phyloP scores from a whole-genome alignment of 164 flowering plant species.

The Tinospora cordifolia region DNA sequence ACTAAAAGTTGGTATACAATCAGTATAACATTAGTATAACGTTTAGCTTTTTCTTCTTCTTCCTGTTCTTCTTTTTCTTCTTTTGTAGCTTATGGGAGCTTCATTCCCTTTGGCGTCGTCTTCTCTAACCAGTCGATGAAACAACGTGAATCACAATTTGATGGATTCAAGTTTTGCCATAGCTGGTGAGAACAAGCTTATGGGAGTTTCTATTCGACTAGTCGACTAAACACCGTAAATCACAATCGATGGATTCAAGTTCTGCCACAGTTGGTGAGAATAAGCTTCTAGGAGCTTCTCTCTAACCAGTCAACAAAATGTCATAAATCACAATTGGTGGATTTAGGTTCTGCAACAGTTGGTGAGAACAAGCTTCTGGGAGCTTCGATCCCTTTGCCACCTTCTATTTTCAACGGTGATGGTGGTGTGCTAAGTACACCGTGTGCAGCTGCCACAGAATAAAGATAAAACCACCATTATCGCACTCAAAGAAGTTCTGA shows the following conservation, averaged over 20 bases:
- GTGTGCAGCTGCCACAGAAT: too few species aligned
- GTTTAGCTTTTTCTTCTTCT: too few species aligned
- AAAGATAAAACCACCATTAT: too few species aligned
- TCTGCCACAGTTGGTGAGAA: background rate
- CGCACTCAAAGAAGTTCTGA: too few species aligned
- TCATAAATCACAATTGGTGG: background rate
- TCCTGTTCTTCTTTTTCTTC: background rate
- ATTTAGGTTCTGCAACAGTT: background rate
- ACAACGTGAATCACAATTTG: background rate
- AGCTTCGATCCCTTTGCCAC: slow-evolving; percentile 62
- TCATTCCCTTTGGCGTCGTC: slow-evolving; percentile 18
- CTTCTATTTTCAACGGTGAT: slow-evolving; percentile 61
- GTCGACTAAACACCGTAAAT: background rate
- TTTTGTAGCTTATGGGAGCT: background rate
- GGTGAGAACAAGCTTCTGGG: slow-evolving; percentile 47
- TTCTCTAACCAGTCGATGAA: slow-evolving; percentile 9
- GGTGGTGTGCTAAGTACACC: too few species aligned
- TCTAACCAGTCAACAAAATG: slow-evolving; percentile 2
- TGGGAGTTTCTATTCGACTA: slow-evolving; percentile 14
- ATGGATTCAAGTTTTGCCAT: background rate
- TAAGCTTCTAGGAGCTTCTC: background rate
- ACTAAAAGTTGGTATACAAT: too few species aligned
- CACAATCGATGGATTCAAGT: background rate
- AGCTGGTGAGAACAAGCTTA: slow-evolving; percentile 1
- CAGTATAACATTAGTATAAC: too few species aligned